Evolutionary conservation across 352 stramenopile species (phyloP).

Genomic region (Elongisporangium prolatum): DNA sequence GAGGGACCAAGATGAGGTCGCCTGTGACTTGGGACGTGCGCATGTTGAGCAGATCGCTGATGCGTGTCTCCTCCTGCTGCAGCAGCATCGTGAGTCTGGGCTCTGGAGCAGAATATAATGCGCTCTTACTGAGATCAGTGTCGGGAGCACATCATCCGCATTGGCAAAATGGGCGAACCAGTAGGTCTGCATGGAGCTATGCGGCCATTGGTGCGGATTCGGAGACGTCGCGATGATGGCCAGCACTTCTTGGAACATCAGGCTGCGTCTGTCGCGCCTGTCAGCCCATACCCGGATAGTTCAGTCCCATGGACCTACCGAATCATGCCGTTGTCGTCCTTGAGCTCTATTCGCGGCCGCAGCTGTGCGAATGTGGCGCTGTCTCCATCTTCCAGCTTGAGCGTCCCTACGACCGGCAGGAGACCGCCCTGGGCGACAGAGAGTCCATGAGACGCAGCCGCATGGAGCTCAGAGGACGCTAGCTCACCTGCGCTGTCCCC

Average conservation of each 20-base stretch:
- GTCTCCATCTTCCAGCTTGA: conserved; percentile 47
- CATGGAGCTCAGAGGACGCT: background rate
- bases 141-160: conserved; percentile 29
- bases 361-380: conserved; percentile 60
- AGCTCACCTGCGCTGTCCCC: conserved; percentile 48
- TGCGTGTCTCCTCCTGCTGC: conserved; percentile 32
- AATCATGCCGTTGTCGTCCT: conserved; percentile 58
- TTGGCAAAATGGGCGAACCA: conserved; percentile 66
- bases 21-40: conserved; percentile 59
- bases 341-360: conserved; percentile 59
- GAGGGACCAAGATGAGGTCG: conserved; percentile 67
- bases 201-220: conserved; percentile 62
- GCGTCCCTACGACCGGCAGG: conserved; percentile 55
- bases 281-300: background rate
- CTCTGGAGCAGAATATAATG: background rate
- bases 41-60: conserved; percentile 65
- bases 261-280: conserved; percentile 28
- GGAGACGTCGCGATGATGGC: conserved; percentile 47
- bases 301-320: conserved; percentile 13
- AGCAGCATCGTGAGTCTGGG: conserved; percentile 13
- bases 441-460: background rate
- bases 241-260: conserved; percentile 77
- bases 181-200: conserved; percentile 67
- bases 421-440: conserved; percentile 34
- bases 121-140: conserved; percentile 33